These are phyloP conservation scores for Ceratobasidium sp. DNA, from an alignment of 1,284 basidiomycete genomes.

Conservation along the genomic window DNA sequence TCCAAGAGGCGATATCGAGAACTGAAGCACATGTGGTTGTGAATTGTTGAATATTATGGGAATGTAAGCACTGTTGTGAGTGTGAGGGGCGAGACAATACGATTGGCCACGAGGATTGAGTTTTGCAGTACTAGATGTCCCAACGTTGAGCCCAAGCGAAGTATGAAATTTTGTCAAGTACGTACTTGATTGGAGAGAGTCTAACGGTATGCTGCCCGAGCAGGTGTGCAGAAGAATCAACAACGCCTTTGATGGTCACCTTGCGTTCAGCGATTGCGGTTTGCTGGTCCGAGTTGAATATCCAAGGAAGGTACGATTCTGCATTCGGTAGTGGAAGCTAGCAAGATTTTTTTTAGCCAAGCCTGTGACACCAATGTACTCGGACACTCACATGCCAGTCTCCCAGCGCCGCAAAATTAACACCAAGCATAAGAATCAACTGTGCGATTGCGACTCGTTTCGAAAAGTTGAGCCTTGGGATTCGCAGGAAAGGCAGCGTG, in stretches of 20 bases:
- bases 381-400: conserved; percentile 54
- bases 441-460: conserved; percentile 67
- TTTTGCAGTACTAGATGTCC: conserved; percentile 68
- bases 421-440: conserved; percentile 62
- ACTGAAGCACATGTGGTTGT: conserved; percentile 73
- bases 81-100: conserved; percentile 69
- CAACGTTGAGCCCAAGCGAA: conserved; percentile 7
- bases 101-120: conserved; percentile 73
- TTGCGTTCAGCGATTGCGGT: conserved; percentile 50
- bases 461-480: conserved; percentile 65
- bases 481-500: conserved; percentile 69
- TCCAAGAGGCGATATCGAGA: conserved; percentile 77
- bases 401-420: conserved; percentile 77
- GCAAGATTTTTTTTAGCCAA: conserved; percentile 21
- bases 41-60: conserved; percentile 93
- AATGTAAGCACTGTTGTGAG: conserved; percentile 65
- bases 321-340: conserved; percentile 7
- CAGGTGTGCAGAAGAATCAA: conserved; percentile 61
- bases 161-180: background rate
- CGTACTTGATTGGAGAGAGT: conserved; percentile 77
- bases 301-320: conserved; percentile 20
- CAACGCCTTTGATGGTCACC: conserved; percentile 51
- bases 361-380: conserved; percentile 38
- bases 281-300: conserved; percentile 39
- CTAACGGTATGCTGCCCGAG: conserved; percentile 88